phyloP scores from a whole-genome alignment of 2,329 filamentous ascomycete species.

The Aureobasidium melanogenum region DNA sequence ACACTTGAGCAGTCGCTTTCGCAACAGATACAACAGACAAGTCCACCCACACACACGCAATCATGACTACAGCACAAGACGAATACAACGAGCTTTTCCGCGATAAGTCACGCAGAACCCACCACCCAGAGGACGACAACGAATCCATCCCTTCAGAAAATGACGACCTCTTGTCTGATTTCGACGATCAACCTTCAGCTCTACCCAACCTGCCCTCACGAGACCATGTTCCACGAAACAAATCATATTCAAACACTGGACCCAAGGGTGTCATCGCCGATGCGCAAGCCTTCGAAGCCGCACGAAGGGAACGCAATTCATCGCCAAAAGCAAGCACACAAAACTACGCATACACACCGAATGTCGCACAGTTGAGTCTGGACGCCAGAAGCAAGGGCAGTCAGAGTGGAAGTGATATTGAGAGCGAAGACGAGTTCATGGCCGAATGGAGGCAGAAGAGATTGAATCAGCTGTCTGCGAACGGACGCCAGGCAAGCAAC shows the following conservation, averaged over 20 bases:
- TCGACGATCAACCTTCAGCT: constrained; percentile 9
- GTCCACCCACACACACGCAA: not conserved
- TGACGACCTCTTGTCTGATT: constrained; percentile 37
- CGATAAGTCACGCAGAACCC: constrained; percentile 34
- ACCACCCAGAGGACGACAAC: constrained; percentile 44
- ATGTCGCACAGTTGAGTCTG: constrained; percentile 5
- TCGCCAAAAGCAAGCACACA: not conserved
- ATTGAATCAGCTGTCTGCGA: constrained; percentile 55
- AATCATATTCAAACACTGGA: constrained; percentile 55
- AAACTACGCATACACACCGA: constrained; percentile 9
- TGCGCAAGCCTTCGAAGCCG: constrained; percentile 57
- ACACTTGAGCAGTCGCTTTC: not conserved
- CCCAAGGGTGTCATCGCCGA: constrained; percentile 85
- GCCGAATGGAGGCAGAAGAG: constrained; percentile 75
- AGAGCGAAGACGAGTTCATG: constrained; percentile 74
- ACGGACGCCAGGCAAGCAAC: constrained; percentile 2
- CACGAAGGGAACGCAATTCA: not conserved
- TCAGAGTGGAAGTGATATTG: constrained; percentile 17
- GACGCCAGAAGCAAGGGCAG: constrained; percentile 36
- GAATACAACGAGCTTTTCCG: constrained; percentile 44
- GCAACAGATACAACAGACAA: not conserved
- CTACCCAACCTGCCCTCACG: constrained; percentile 38
- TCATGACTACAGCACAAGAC: constrained; percentile 31
- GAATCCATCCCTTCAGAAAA: constrained; percentile 26
- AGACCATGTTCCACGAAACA: constrained; percentile 3